These are phyloP conservation scores for Cutaneotrichosporon cutaneum DNA, from an alignment of 1,284 basidiomycete species.

Conservation along the genomic window DNA sequence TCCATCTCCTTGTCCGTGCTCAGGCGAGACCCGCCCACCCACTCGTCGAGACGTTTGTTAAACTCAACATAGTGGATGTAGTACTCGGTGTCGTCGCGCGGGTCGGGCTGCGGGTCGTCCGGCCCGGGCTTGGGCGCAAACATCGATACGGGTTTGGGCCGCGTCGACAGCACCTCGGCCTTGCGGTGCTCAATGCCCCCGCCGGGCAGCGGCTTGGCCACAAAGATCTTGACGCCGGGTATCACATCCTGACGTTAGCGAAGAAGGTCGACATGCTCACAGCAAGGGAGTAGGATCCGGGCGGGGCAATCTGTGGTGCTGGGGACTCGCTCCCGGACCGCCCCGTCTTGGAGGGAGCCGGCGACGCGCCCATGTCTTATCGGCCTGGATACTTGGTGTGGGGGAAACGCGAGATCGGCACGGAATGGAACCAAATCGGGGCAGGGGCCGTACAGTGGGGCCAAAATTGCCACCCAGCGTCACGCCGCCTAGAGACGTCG, in stretches of 20 bases:
- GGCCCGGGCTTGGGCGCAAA: slow-evolving; percentile 63
- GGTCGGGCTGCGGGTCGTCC: slow-evolving; percentile 51
- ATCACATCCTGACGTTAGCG: slow-evolving; percentile 65
- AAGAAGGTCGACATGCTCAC: slow-evolving; percentile 54
- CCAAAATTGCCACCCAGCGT: slow-evolving; percentile 17
- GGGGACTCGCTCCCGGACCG: slow-evolving; percentile 42
- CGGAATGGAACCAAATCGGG: slow-evolving; percentile 3
- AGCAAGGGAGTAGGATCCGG: slow-evolving; percentile 71
- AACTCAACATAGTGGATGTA: slow-evolving; percentile 98
- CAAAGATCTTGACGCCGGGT: slow-evolving; percentile 90
- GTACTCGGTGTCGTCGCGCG: slow-evolving; percentile 76
- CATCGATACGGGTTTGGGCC: slow-evolving; percentile 63
- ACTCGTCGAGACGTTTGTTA: slow-evolving; percentile 98
- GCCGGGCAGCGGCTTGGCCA: slow-evolving; percentile 70
- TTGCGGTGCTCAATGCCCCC: slow-evolving; percentile 79
- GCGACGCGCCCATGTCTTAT: slow-evolving; percentile 41
- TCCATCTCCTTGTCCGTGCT: slow-evolving; percentile 83
- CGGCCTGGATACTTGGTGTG: background rate
- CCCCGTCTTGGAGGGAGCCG: slow-evolving; percentile 34
- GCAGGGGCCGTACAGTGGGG: background rate
- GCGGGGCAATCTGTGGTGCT: slow-evolving; percentile 61
- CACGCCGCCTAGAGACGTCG: slow-evolving; percentile 10
- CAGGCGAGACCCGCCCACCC: slow-evolving; percentile 88
- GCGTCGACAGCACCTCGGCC: slow-evolving; percentile 88
- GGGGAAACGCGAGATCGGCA: slow-evolving; percentile 1